Percentiles rank a stretch among this genome's conserved stretches.
These are phyloP conservation scores for Tetrapisispora fleetii DNA, from an alignment of 805 yeast genomes.

Conservation along the genomic window DNA sequence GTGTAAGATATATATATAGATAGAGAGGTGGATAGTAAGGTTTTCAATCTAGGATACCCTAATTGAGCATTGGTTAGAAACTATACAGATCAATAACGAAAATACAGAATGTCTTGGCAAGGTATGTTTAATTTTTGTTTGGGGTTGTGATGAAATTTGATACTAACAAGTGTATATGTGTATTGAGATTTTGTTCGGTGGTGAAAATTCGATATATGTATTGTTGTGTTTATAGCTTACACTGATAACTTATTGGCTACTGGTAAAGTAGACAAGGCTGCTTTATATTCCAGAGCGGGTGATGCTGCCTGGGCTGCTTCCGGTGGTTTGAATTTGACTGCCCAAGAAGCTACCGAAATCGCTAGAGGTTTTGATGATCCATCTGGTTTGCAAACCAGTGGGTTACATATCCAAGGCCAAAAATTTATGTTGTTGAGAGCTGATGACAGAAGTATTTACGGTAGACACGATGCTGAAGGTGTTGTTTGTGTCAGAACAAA, in stretches of 20 bases:
- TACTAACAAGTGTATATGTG: background rate
- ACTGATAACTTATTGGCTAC: slow-evolving; percentile 87
- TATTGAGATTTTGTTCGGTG: no score
- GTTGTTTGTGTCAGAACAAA: slow-evolving; percentile 84
- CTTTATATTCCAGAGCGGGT: slow-evolving; percentile 88
- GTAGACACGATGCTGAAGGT: slow-evolving; percentile 84
- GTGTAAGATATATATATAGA: no score
- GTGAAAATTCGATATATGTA: no score
- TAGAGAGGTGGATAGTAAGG: background rate
- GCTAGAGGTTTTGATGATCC: slow-evolving; percentile 79
- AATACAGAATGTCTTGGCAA: slow-evolving; percentile 38
- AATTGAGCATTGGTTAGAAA: background rate
- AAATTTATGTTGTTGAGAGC: slow-evolving; percentile 85
- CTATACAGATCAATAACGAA: background rate
- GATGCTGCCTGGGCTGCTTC: slow-evolving; percentile 91
- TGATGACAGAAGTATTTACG: slow-evolving; percentile 88
- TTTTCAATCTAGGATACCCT: background rate
- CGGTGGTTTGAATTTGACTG: slow-evolving; percentile 51
- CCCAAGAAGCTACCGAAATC: slow-evolving; percentile 61
- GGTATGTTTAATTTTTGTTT: slow-evolving; percentile 26
- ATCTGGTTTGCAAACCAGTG: slow-evolving; percentile 67
- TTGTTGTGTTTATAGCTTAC: slow-evolving; percentile 48
- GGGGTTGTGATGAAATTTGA: background rate
- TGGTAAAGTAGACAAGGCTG: slow-evolving; percentile 84
- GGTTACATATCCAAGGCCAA: slow-evolving; percentile 74